Base-by-base conservation (phyloP, 1,139 yeast genomes). In the Ashbya aceris region DNA sequence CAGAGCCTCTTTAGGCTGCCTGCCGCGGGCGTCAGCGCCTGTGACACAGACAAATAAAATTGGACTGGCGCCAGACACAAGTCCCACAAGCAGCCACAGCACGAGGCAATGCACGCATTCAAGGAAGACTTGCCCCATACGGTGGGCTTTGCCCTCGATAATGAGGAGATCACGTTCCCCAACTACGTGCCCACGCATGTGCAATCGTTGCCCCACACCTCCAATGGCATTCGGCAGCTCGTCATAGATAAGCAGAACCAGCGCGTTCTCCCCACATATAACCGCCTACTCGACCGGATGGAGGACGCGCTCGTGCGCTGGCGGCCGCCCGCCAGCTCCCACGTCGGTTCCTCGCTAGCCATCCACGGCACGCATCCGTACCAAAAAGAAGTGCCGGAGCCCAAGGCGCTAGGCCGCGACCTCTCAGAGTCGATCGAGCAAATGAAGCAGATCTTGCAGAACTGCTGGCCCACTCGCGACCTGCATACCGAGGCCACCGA, bases 261-360 rank as follows among this genome's bases (percentile, higher is more conserved):
- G 27, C 45, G 66, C 27, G 40, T 49, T 1, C 40, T 48, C 12
- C 62, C 64, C 4, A 40, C 53, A 0, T 44, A 54, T 13, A 69
- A 67, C 49, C 52, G 59, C 36, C 60, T 73, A 26, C 60, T 64
- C 27, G 68, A 66, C 9, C 63, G 61, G 38, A 69, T 76, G 73
- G 82, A 77, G 49, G 75, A 73, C 13, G 60, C 74, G 35, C 52
- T 77, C 40, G 57, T 71, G 1, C 60, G 79, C 36, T 77, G 79
- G 75, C 65, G 73, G 43, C 76, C 80, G 2, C 64, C 70, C 4
- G 66, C 63, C 7, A 69, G 77, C 0, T 71, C 72, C 33, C 53
- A 52, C 34, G 42, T 40, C 9, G 59, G 58, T 7, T 46, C 58
- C 1, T 38, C 51, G 1, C 47, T 49, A 41, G 58, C 53, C 6